These are phyloP conservation scores for Pseudohalonectria lignicola DNA, from an alignment of 2,329 filamentous ascomycete genomes.

Conservation along the genomic window DNA sequence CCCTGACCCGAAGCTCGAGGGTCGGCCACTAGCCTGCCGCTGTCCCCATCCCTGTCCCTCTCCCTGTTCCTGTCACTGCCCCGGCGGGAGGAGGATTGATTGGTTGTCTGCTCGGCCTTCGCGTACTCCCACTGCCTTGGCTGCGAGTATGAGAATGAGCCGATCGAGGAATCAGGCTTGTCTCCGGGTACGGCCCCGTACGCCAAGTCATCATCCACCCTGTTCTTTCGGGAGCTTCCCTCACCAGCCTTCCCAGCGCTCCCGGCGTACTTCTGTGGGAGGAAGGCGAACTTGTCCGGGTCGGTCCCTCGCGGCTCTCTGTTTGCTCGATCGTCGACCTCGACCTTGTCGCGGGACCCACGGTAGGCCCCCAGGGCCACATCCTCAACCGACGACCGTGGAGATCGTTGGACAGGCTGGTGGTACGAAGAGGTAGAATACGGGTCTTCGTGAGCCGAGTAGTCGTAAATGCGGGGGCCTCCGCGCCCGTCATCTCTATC, in stretches of 20 bases:
- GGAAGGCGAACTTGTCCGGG: slow-evolving; percentile 26
- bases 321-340: no score
- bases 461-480: slow-evolving; percentile 17
- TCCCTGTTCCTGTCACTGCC: no score
- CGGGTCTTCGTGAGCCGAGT: slow-evolving; percentile 15
- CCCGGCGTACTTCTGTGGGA: slow-evolving; percentile 35
- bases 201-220: slow-evolving; percentile 4
- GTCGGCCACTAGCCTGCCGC: slow-evolving; percentile 6
- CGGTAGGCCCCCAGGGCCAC: slow-evolving; percentile 25
- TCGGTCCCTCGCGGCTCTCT: slow-evolving; percentile 14
- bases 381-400: slow-evolving; percentile 9
- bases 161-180: slow-evolving; percentile 4
- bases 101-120: slow-evolving; percentile 19
- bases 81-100: slow-evolving; percentile 12
- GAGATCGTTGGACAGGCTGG: slow-evolving; percentile 9
- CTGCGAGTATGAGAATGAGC: slow-evolving; percentile 16
- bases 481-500: slow-evolving; percentile 18
- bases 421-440: not conserved
- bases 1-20: no score
- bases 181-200: slow-evolving; percentile 6
- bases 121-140: slow-evolving; percentile 27
- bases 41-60: no score
- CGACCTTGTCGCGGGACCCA: slow-evolving; percentile 21
- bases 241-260: no score
- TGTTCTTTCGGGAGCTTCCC: not conserved